A percentile compares a stretch with the other conserved stretches of the same genome.
phyloP scores from a whole-genome alignment of 352 stramenopile species.

The Phytophthora chlamydospora region DNA sequence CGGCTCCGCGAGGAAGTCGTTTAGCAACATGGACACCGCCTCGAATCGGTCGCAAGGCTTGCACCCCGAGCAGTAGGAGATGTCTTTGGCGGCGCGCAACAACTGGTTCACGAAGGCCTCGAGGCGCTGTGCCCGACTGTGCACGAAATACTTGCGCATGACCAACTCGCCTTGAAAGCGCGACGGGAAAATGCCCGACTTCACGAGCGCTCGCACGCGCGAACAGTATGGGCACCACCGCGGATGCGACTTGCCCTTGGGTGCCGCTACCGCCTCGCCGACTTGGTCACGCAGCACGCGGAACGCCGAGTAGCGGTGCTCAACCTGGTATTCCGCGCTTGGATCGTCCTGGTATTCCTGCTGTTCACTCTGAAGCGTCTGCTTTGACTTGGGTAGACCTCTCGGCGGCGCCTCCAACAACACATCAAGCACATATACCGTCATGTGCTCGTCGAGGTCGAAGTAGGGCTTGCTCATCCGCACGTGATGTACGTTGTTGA shows the following conservation, averaged over 20 bases:
- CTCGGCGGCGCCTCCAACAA: conserved; percentile 39
- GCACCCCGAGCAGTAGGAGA: conserved; percentile 40
- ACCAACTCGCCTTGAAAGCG: conserved; percentile 32
- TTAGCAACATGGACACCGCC: background rate
- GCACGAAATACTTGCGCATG: conserved; percentile 23
- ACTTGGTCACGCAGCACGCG: conserved; percentile 48
- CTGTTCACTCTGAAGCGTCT: too few species aligned
- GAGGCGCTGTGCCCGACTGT: conserved; percentile 41
- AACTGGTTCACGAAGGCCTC: conserved; percentile 53
- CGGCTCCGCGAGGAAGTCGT: conserved; percentile 50
- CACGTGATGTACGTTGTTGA: conserved; percentile 61
- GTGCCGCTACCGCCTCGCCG: conserved; percentile 23
- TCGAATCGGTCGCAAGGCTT: conserved; percentile 6
- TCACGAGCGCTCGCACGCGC: conserved; percentile 46
- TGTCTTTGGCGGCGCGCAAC: conserved; percentile 48
- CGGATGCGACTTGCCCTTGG: conserved; percentile 43
- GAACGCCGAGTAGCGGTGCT: conserved; percentile 68
- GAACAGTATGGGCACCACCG: conserved; percentile 70
- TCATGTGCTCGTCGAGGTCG: conserved; percentile 23
- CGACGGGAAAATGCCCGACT: conserved; percentile 51
- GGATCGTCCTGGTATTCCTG: conserved; percentile 13
- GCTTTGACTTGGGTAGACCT: conserved; percentile 34
- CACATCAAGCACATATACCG: conserved; percentile 53
- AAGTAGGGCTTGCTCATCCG: conserved; percentile 34
- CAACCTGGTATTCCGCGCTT: conserved; percentile 50